Evolutionary conservation across 495 filamentous ascomycete species (phyloP).

Genomic region (Xylaria palmicola): DNA sequence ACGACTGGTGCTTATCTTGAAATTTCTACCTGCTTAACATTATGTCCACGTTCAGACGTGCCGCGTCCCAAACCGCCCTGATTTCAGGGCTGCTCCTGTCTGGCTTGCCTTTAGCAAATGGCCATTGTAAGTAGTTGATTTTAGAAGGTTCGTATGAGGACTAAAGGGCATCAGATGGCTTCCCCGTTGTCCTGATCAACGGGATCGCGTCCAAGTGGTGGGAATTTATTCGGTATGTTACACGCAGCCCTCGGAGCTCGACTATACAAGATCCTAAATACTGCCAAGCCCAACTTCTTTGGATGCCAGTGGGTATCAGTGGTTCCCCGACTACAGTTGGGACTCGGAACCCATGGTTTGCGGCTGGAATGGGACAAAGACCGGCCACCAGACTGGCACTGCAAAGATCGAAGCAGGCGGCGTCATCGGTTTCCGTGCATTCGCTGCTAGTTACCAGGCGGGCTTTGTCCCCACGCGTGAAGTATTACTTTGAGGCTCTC

Average conservation of each 20-base stretch:
- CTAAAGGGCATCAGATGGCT: not conserved
- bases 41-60: not conserved
- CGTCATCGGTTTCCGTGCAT: not conserved
- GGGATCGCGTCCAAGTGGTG: not conserved
- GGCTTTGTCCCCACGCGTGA: not conserved
- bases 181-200: conserved; percentile 1
- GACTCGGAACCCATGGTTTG: not conserved
- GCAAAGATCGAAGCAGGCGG: not conserved
- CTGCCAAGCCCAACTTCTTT: not conserved
- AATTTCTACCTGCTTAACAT: not conserved
- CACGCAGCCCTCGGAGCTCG: not conserved
- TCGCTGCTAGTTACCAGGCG: not conserved
- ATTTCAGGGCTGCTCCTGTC: not conserved
- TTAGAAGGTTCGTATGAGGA: not conserved
- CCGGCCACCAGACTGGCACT: not conserved
- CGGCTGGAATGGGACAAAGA: not conserved
- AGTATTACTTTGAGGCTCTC: not conserved
- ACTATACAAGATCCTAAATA: not conserved
- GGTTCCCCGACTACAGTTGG: not conserved
- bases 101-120: not conserved
- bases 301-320: not conserved
- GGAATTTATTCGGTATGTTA: not conserved
- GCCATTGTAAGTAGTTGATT: not conserved
- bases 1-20: not conserved
- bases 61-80: not conserved